Evolutionary conservation across 2,329 filamentous ascomycete species (phyloP), one percentile per base, ranked within the genome.

Genomic region (Fusarium zealandicum): DNA sequence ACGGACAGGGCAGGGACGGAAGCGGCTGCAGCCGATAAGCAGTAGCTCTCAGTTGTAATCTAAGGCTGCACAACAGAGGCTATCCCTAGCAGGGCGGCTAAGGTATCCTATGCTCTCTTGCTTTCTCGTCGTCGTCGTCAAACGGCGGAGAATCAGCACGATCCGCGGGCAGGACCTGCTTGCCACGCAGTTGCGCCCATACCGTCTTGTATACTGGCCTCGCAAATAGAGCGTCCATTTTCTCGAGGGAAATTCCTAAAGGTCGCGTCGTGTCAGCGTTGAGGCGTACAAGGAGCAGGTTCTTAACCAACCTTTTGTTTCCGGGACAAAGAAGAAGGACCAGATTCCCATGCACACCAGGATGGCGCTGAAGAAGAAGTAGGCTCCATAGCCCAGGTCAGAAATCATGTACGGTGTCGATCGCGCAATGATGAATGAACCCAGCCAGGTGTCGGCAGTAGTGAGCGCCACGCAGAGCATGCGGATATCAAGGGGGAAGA

Each of bases 311-410:
- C 79, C 79, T 66, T 80, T 82, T 3, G 80, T 82, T 61, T 82
- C 80, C 1, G 80, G 80, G 0, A 82, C 72, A 40, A 79, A 78
- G 69, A 81, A 80, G 48, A 75, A 76, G 3, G 79, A 73, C 67
- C 78, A 83, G 36, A 80, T 63, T 9, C 78, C 73, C 59, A 79
- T 76, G 22, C 72, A 57, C 13, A 81, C 70, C 41, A 80, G 48
- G 22, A 80, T 71, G 0, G 74, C 69, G 4, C 76, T 80, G 57
- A 83, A 83, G 69, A 83, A 78, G 51, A 83, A 79, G 64, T 81
- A 83, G 0, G 80, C 79, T 7, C 81, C 81, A 57, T 80, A 82
- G 1, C 73, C 72, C 1, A 78, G 66, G 5, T 68, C 65, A 1
- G 69, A 73, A 13, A 77, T 72, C 76, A 78, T 78, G 51, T 76